Base-by-base conservation (phyloP, 352 stramenopile species). In the Pythium phragmitis region DNA sequence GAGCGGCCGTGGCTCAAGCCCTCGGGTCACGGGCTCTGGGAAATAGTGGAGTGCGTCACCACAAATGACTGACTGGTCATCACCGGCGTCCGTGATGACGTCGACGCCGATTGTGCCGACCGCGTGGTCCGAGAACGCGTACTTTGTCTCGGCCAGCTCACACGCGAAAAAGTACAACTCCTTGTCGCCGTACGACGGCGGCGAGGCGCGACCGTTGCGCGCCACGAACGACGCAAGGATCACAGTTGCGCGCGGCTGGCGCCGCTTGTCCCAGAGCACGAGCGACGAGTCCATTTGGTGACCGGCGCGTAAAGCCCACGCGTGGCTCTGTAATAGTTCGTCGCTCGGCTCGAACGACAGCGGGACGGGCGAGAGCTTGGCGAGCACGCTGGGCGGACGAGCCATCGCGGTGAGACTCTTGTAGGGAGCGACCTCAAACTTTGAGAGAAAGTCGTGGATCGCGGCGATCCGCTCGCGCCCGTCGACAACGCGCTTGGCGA, bases 271-370 rank as follows among this genome's bases (percentile, higher is more conserved):
- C 84, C 82, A 93, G 11, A 93, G 63, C 57, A 93, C 63, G n/a
- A 89, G 59, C 13, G 82, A 91, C 57, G 84, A 93, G 69, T 93
- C 84, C 61, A 85, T 81, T 37, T 90, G 72, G 54, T 93, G 82
- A 41, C 84, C 82, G 6, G 80, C 57, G 3, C 76, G 82, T 13
- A 82, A 62, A 43, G 86, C 89, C 81, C 81, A 93, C 55, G 77
- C 72, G 56, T 91, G 79, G 23, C 75, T 90, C 39, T 46, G 13
- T 3, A 46, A 14, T 19, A 46, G 14, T 19, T 21, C 13, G 16
- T 46, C 39, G 39, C 9, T 51, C 42, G 30, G 46, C 14, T 72
- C 67, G 50, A 62, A 60, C 14, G 59, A 66, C 17, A 67, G 41
- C 14, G 33, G 50, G 21, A 57, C 46, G 7, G 59, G 59, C 9